These are phyloP conservation scores for Colletotrichum cereale DNA, from an alignment of 2,329 filamentous ascomycete genomes.

Conservation along the genomic window DNA sequence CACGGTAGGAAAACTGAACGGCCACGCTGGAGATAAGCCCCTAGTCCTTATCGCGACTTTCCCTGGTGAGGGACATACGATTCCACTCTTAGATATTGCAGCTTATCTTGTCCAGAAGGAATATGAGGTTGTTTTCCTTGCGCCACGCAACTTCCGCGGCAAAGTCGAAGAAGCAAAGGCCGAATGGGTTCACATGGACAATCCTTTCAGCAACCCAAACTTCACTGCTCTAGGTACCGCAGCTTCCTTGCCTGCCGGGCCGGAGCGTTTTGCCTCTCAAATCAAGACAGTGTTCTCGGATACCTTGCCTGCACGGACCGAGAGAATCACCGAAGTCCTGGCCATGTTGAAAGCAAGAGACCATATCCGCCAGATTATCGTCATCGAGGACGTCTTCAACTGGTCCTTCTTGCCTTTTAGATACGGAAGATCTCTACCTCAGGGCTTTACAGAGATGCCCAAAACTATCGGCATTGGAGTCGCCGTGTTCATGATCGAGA, in stretches of 20 bases:
- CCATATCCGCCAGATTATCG: conserved; percentile 48
- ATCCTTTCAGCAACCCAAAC: not conserved
- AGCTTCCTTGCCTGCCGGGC: conserved; percentile 34
- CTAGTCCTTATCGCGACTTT: conserved; percentile 43
- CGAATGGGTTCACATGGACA: conserved; percentile 45
- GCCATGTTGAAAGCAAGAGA: conserved; percentile 44
- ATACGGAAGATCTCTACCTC: conserved; percentile 44
- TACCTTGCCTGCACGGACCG: conserved; percentile 1
- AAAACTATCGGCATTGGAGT: conserved; percentile 49
- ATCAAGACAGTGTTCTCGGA: conserved; percentile 38
- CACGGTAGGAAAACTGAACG: too few species aligned
- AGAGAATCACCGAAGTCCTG: conserved; percentile 35
- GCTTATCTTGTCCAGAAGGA: conserved; percentile 49
- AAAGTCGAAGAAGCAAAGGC: conserved; percentile 51
- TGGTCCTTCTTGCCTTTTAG: conserved; percentile 48
- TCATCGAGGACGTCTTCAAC: conserved; percentile 49
- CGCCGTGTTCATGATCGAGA: conserved; percentile 47
- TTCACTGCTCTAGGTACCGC: not conserved
- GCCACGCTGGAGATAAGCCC: conserved; percentile 37
- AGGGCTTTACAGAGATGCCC: conserved; percentile 44
- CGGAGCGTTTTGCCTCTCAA: conserved; percentile 25
- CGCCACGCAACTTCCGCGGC: conserved; percentile 46
- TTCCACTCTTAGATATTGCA: conserved; percentile 47
- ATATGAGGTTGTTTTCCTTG: conserved; percentile 55
- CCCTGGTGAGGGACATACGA: conserved; percentile 43